Evolutionary conservation across 2,329 filamentous ascomycete genomes (phyloP).

Genomic region (Aspergillus candidus): DNA sequence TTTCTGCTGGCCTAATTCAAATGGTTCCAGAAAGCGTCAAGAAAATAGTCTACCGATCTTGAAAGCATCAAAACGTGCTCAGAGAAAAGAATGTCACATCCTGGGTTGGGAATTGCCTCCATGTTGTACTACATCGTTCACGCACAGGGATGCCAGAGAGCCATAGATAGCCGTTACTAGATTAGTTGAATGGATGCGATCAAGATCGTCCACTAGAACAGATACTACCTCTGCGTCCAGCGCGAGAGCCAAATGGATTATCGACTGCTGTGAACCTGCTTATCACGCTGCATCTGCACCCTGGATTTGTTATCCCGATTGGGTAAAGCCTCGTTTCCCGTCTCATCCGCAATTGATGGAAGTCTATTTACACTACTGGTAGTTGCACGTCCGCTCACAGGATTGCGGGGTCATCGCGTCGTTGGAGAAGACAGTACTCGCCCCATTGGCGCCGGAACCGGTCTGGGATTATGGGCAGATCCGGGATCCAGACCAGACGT

Average conservation of each 20-base stretch:
- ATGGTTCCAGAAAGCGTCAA: no score
- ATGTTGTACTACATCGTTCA: no score
- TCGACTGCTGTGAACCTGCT: slow-evolving; percentile 5
- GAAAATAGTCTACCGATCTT: no score
- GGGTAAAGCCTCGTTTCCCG: slow-evolving; percentile 23
- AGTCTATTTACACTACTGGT: slow-evolving; percentile 7
- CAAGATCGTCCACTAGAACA: not conserved
- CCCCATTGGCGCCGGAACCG: slow-evolving; percentile 74
- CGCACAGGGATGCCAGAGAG: not conserved
- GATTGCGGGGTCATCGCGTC: slow-evolving; percentile 32
- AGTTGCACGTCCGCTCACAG: not conserved
- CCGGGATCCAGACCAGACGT: slow-evolving; percentile 75
- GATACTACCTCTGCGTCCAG: not conserved
- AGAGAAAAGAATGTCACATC: no score
- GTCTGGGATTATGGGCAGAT: slow-evolving; percentile 62
- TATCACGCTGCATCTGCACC: slow-evolving; percentile 12
- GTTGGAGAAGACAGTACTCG: slow-evolving; percentile 73
- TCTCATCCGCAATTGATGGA: not conserved
- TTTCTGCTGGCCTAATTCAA: no score
- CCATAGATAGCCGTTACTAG: slow-evolving; percentile 12
- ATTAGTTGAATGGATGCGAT: slow-evolving; percentile 27
- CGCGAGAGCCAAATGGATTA: not conserved
- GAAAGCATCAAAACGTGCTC: no score
- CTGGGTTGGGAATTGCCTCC: no score
- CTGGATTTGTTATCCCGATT: slow-evolving; percentile 34